Base-by-base conservation (phyloP, 192 early-diverging fungal species). In the Neocallimastix lanati region DNA sequence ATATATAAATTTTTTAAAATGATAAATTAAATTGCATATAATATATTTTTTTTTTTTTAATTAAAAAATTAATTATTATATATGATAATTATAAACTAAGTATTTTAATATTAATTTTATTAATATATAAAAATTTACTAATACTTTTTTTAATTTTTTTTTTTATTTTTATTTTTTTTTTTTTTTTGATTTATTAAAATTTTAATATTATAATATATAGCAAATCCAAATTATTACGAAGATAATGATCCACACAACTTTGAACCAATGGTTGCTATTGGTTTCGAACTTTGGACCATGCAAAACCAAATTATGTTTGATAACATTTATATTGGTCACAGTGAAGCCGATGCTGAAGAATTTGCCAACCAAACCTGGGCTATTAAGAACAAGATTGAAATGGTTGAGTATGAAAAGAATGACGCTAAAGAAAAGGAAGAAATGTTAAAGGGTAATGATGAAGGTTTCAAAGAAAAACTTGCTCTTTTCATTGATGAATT, bases 251-350 rank as follows among this genome's bases (percentile, higher is more conserved):
- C 92, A 28, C 89, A 92, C 82, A 92, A 93, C 85, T 91, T 96
- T 79, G 90, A 89, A 67, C 50, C 50, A 67, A 84, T 78, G 87
- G 85, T 77, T 81, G 94, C 91, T 33, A 86, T 95, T 80, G 96
- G 96, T 14, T 95, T 96, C 80, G 96, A 97, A 85, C 85, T 97
- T 80, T 97, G 95, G 95, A 94, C 93, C 50, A 96, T 97, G 93
- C 93, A 95, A 86, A 85, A 92, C 79, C 86, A 88, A 29, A 94
- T 96, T 79, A 86, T 92, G 28, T 96, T 97, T 80, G 93, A 97
- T 87, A 97, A 96, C 84, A 93, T 97, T 78, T 95, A 94, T 84
- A 83, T 97, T 80, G 94, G 94, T 76, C 86, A 92, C 87, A 90
- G 85, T 82, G 87, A 84, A 21, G 83, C 84, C 16, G 89, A 90